Evolutionary conservation across 2,329 filamentous ascomycete genomes (phyloP).

Genomic region (Claviceps digitariae): DNA sequence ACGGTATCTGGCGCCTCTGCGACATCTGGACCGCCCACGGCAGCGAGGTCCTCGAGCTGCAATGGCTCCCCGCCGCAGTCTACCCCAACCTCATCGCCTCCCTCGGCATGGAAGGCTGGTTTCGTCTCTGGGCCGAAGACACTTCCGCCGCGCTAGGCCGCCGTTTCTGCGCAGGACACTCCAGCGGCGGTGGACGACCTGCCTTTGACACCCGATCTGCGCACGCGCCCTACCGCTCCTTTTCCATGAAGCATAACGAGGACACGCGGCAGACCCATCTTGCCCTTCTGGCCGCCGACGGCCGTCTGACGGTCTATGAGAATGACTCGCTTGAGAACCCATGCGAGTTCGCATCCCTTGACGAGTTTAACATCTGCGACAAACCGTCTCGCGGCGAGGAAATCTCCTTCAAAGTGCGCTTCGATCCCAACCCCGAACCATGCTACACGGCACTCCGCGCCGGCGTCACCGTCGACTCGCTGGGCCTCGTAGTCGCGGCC

Average conservation of each 20-base stretch:
- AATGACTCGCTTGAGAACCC: constrained; percentile 75
- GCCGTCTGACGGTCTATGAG: constrained; percentile 66
- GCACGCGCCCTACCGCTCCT: constrained; percentile 57
- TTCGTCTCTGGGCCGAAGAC: constrained; percentile 90
- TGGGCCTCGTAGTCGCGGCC: constrained; percentile 73
- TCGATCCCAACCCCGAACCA: constrained; percentile 76
- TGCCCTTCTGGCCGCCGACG: constrained; percentile 72
- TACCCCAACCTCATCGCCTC: constrained; percentile 78
- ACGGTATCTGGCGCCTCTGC: constrained; percentile 63
- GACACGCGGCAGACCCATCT: constrained; percentile 72
- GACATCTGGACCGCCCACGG: constrained; percentile 87
- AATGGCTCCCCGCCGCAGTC: constrained; percentile 85
- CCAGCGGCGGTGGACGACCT: constrained; percentile 30
- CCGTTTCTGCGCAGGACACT: constrained; percentile 57
- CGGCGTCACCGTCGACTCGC: constrained; percentile 64
- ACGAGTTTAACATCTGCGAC: constrained; percentile 61
- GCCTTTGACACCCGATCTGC: constrained; percentile 44
- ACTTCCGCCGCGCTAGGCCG: constrained; percentile 65
- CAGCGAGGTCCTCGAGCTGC: constrained; percentile 82
- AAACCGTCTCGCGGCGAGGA: constrained; percentile 70
- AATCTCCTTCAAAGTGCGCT: constrained; percentile 71
- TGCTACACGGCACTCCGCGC: constrained; percentile 65
- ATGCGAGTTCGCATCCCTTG: constrained; percentile 59
- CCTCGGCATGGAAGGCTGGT: constrained; percentile 77
- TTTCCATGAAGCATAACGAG: constrained; percentile 74